Conservation (phyloP, 1,139 yeast species). For the Petasospora rhodanensis region DNA sequence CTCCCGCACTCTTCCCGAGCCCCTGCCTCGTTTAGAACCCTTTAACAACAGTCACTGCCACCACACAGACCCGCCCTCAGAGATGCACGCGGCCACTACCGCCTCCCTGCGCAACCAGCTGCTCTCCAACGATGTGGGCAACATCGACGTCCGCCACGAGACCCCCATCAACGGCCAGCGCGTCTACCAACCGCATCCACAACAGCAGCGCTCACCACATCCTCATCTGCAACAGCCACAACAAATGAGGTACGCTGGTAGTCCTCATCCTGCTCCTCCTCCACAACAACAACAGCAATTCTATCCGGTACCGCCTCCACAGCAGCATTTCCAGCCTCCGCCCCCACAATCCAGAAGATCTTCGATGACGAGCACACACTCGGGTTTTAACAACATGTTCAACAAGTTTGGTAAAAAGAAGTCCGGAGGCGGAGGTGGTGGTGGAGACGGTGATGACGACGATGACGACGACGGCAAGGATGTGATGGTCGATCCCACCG, state of each 20-base stretch:
- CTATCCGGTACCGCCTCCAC: conserved; percentile 1
- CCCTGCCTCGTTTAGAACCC: too few relatives aligned
- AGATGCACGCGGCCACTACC: conserved; percentile 30
- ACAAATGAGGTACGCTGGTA: conserved; percentile 12
- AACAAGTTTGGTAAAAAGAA: conserved; percentile 35
- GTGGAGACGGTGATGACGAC: conserved; percentile 29
- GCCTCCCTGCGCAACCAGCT: conserved; percentile 30
- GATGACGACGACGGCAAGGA: conserved; percentile 48
- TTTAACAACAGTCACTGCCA: too few relatives aligned
- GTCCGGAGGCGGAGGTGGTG: conserved; percentile 11
- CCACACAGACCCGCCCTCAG: too few relatives aligned
- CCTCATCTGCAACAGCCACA: conserved; percentile 12
- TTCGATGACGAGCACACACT: conserved; percentile 15
- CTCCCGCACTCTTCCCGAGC: too few relatives aligned
- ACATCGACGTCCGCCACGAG: conserved; percentile 38
- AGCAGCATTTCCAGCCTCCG: conserved; percentile 4
- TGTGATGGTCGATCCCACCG: conserved; percentile 43
- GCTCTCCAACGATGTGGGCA: conserved; percentile 34
- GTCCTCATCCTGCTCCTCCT: too few relatives aligned
- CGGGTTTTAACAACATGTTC: conserved; percentile 12
- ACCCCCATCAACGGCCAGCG: conserved; percentile 25
- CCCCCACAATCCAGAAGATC: conserved; percentile 19
- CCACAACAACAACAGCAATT: conserved; percentile 8
- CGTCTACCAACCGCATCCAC: conserved; percentile 15
- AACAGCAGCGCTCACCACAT: conserved; percentile 8